Evolutionary conservation across 2,329 filamentous ascomycete genomes (phyloP), one percentile per base, ranked within the genome.

Genomic region (Penicillium corylophilum): DNA sequence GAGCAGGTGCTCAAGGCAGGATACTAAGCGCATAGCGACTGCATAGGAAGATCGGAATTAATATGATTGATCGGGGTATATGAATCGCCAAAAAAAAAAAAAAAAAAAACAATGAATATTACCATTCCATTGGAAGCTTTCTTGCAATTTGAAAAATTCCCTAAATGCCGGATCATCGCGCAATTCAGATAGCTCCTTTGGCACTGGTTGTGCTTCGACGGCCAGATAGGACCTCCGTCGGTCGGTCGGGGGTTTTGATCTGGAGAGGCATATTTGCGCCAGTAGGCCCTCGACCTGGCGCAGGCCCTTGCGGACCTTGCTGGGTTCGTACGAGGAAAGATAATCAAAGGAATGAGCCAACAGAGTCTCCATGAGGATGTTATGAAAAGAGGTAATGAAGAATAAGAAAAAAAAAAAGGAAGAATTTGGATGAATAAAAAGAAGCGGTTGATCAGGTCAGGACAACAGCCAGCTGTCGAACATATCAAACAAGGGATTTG

Each of bases 81-180:
- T n/a, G 13, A 13, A 36, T 36, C 10, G 4, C 9, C 4, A 5
- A 8, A 28, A 28, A 9, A 1, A 3, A 7, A 9, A 35, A 15
- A 35, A 33, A 40, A 5, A 16, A 16, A 35, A 46, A 10, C 24
- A 16, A 33, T 35, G 18, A 40, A 22, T 54, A 75, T 53, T 70
- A 86, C 83, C 81, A 75, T 99, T 99, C 89, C 91, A 97, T 76
- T 97, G 90, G 69, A 99, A 99, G 2, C 92, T 90, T 68, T 97
- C 92, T 72, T 99, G 94, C 60, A 97, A 72, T 71, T 95, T 90
- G 78, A 96, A 96, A 77, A 97, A 97, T 73, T 96, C 91, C 60
- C 90, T 81, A 69, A 96, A 97, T 18, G 92, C 93, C 18, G 89
- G 90, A 71, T 97, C 94, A 57, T 86, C 83, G 45, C 83, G 81